Base-by-base conservation (phyloP, 257 asterid species). In the Solanum sitiens region DNA sequence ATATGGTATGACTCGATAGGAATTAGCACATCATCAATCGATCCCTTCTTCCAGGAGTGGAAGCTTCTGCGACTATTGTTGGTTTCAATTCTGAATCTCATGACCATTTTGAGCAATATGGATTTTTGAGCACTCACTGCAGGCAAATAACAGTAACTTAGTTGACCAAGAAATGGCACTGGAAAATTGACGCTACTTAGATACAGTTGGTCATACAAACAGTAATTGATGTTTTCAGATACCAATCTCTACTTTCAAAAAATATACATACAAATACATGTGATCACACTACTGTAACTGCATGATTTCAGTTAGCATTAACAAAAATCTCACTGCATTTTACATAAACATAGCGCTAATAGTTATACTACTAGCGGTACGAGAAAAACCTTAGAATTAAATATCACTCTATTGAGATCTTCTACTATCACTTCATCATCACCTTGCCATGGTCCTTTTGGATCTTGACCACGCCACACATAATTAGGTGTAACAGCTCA, bases 401-500 rank as follows among this genome's bases (percentile, higher is more conserved):
- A 53, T 35, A 35, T 5, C 10, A 8, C 63, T 6, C 1, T 0
- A 53, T 53, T 53, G 63, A 16, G 23, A 53, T 53, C 23, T 16
- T 53, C 10, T 53, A 53, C 23, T 53, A 2, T 16, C 63, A 53
- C 63, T 53, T 53, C 63, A 53, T 6, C 10, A 53, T 6, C 63
- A 53, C 23, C 63, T 53, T 53, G 23, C 23, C 63, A 35, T 35
- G 39, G 39, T 16, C 63, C 63, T 53, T 16, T 56, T 56, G 65
- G 65, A 18, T 56, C 65, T 56, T 56, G n/a, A 56, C 18, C 65
- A 56, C 18, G 65, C 65, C 65, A 56, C 65, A 56, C 11, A 56
- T 56, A 18, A 88, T 95, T 97, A 2, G 39, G 98, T 96, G 1
- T 98, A 95, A 90, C 68, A 93, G 94, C 87, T 97, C 98, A 56